These are phyloP conservation scores for Apophysomyces variabilis DNA, from an alignment of 371 early-diverging fungal genomes.

Conservation along the genomic window DNA sequence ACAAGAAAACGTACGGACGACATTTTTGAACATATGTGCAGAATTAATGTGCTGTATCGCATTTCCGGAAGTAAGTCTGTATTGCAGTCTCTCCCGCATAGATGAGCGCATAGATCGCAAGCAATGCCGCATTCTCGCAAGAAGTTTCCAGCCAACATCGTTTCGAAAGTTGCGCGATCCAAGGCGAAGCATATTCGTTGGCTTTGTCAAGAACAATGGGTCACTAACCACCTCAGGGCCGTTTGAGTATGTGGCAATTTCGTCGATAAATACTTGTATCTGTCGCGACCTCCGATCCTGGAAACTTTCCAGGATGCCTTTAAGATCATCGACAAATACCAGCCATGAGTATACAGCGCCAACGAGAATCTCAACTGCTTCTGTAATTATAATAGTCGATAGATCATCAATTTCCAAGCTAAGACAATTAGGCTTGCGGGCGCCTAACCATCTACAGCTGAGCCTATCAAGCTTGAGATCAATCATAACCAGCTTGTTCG, in stretches of 20 bases:
- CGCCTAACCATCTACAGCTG: conserved; percentile 59
- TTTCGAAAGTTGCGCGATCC: conserved; percentile 68
- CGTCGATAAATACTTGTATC: conserved; percentile 65
- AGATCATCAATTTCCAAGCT: conserved; percentile 52
- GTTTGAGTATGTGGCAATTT: conserved; percentile 63
- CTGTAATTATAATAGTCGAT: conserved; percentile 65
- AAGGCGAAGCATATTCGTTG: conserved; percentile 73
- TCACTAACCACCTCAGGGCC: conserved; percentile 58
- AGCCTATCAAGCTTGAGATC: conserved; percentile 60
- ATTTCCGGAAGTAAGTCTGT: conserved; percentile 44
- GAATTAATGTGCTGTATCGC: conserved; percentile 44
- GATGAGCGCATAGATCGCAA: conserved; percentile 51
- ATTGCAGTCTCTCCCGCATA: conserved; percentile 48
- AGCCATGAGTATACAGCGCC: conserved; percentile 79
- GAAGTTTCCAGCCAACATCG: conserved; percentile 80
- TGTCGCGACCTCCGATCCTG: conserved; percentile 57
- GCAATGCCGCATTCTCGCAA: conserved; percentile 74
- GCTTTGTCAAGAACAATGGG: conserved; percentile 75
- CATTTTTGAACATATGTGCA: conserved; percentile 53
- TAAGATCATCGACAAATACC: conserved; percentile 68
- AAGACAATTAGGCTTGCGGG: conserved; percentile 57
- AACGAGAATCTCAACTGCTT: conserved; percentile 75
- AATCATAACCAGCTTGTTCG: conserved; percentile 67
- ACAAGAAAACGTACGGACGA: conserved; percentile 53
- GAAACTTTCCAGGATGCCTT: conserved; percentile 59